phyloP scores from a whole-genome alignment of 441 rosid genomes.

The Jatropha multifida region DNA sequence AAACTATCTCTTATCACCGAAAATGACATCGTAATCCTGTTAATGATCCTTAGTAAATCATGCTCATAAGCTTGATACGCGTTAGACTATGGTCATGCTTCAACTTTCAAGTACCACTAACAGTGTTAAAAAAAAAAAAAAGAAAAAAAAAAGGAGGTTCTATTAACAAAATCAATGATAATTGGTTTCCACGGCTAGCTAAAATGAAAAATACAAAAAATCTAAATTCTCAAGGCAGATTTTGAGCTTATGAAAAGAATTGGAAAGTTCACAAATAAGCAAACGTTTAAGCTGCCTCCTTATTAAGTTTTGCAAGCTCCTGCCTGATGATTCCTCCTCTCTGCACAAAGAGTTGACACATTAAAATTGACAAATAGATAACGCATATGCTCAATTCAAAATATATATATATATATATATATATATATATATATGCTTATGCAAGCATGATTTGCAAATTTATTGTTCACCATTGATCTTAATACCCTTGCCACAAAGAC shows the following conservation, averaged over 20 bases:
- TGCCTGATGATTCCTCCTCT: slow-evolving; percentile 79
- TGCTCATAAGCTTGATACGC: too few relatives aligned
- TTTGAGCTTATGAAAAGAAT: neutral
- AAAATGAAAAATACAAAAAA: neutral
- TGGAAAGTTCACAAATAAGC: neutral
- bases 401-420: too few relatives aligned
- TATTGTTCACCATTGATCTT: neutral
- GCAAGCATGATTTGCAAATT: neutral
- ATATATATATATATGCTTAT: too few relatives aligned
- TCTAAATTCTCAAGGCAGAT: neutral
- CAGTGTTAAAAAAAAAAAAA: too few relatives aligned
- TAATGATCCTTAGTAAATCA: too few relatives aligned
- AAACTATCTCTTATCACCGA: too few relatives aligned
- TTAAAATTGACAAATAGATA: neutral
- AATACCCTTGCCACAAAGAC: neutral
- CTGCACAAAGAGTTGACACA: slow-evolving; percentile 34
- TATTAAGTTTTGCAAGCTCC: slow-evolving; percentile 87
- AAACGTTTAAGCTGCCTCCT: slow-evolving; percentile 49
- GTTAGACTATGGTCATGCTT: too few relatives aligned
- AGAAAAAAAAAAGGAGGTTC: neutral
- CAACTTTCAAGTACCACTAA: too few relatives aligned
- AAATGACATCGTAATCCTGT: too few relatives aligned
- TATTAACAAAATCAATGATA: neutral
- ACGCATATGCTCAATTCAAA: neutral
- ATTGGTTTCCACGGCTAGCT: neutral